phyloP scores from a whole-genome alignment of 1,284 basidiomycete species.

The Marasmius sp. region DNA sequence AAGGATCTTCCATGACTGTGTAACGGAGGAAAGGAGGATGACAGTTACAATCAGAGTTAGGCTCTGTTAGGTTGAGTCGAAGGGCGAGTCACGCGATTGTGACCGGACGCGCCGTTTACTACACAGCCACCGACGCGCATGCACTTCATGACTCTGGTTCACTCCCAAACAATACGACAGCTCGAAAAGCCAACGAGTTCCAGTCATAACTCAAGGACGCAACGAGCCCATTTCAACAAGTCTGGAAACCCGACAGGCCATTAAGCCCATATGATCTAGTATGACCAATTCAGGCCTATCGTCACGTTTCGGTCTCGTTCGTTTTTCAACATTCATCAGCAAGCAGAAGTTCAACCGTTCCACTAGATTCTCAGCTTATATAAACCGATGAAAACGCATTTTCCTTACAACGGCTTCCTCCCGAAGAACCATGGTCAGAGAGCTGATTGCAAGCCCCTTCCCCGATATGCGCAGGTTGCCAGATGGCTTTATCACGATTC shows the following conservation, averaged over 20 bases:
- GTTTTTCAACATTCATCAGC: background rate
- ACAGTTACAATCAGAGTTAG: background rate
- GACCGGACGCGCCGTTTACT: background rate
- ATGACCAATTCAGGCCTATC: too few species aligned
- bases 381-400: background rate
- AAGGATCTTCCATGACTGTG: background rate
- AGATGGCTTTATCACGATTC: background rate
- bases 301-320: too few species aligned
- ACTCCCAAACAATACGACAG: too few species aligned
- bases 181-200: too few species aligned
- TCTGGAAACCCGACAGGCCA: too few species aligned
- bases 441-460: background rate
- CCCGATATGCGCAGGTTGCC: background rate
- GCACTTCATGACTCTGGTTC: too few species aligned
- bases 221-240: too few species aligned
- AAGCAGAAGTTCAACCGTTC: background rate
- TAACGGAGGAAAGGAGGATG: background rate
- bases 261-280: too few species aligned
- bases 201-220: too few species aligned
- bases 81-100: background rate
- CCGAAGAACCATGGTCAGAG: background rate
- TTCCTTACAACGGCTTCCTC: background rate
- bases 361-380: background rate
- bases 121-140: too few species aligned
- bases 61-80: too few species aligned